phyloP scores from a whole-genome alignment of 2,329 filamentous ascomycete species.

The Xylaria sp. region DNA sequence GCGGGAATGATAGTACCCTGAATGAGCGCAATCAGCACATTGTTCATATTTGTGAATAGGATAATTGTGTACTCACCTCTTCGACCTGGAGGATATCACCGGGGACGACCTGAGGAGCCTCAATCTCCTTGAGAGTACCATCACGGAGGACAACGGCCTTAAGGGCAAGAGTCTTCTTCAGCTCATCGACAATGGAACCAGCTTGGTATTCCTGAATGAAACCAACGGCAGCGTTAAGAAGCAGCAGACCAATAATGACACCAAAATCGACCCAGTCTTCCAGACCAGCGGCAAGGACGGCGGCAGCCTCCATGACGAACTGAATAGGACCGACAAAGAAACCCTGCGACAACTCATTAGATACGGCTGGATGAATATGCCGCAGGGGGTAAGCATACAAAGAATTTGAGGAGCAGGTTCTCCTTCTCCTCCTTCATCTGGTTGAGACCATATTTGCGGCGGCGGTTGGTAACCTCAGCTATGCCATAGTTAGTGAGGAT shows the following conservation, averaged over 20 bases:
- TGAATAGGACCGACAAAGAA: slow-evolving; percentile 92
- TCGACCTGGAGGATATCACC: slow-evolving; percentile 91
- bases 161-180: slow-evolving; percentile 90
- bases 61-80: slow-evolving; percentile 57
- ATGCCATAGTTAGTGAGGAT: slow-evolving; percentile 33
- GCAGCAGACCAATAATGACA: slow-evolving; percentile 84
- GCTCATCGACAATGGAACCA: slow-evolving; percentile 87
- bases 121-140: slow-evolving; percentile 79
- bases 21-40: slow-evolving; percentile 37
- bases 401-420: slow-evolving; percentile 85
- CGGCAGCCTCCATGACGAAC: slow-evolving; percentile 92
- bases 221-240: slow-evolving; percentile 87
- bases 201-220: slow-evolving; percentile 92
- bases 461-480: slow-evolving; percentile 52
- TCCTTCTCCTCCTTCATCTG: slow-evolving; percentile 93
- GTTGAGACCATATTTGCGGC: slow-evolving; percentile 81
- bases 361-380: background rate
- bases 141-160: slow-evolving; percentile 90
- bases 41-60: background rate
- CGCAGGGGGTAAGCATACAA: slow-evolving; percentile 48
- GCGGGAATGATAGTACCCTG: slow-evolving; percentile 88
- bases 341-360: slow-evolving; percentile 49
- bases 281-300: slow-evolving; percentile 83
- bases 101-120: slow-evolving; percentile 85
- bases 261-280: slow-evolving; percentile 93